Evolutionary conservation across 345 rosid genomes (phyloP).

Genomic region (Nasturtium officinale): DNA sequence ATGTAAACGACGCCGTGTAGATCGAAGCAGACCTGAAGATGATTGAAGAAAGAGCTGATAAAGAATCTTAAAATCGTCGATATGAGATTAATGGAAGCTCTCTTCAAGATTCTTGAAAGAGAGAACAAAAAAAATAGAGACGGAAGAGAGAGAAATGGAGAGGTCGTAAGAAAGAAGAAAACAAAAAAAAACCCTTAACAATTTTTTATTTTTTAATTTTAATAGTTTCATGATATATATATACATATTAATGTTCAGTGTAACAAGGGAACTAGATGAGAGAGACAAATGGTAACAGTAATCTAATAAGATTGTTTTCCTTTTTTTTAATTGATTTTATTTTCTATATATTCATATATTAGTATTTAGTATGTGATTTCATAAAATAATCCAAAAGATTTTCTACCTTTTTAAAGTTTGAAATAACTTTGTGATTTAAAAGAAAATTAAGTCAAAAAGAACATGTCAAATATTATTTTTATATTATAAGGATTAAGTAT

Average conservation of each 20-base stretch:
- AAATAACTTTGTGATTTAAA: too few relatives aligned
- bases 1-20: conserved; percentile 36
- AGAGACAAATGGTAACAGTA: too few relatives aligned
- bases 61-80: conserved; percentile 9
- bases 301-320: too few relatives aligned
- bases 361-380: too few relatives aligned
- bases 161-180: conserved; percentile 48
- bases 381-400: too few relatives aligned
- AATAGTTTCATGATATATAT: conserved; percentile 18
- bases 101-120: conserved; percentile 53
- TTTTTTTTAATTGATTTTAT: too few relatives aligned
- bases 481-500: too few relatives aligned
- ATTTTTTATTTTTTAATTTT: background rate
- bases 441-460: too few relatives aligned
- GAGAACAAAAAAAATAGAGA: conserved; percentile 13
- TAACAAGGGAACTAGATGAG: background rate
- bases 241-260: conserved; percentile 1
- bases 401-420: too few relatives aligned
- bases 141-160: conserved; percentile 43
- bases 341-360: too few relatives aligned
- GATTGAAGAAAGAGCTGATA: conserved; percentile 37
- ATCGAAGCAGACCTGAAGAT: conserved; percentile 55
- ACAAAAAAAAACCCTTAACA: conserved; percentile 15
- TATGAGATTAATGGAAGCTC: conserved; percentile 50
- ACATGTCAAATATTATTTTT: too few relatives aligned